These are phyloP conservation scores for Colletotrichum chlorophyti DNA, from an alignment of 2,329 filamentous ascomycete species.

Conservation along the genomic window DNA sequence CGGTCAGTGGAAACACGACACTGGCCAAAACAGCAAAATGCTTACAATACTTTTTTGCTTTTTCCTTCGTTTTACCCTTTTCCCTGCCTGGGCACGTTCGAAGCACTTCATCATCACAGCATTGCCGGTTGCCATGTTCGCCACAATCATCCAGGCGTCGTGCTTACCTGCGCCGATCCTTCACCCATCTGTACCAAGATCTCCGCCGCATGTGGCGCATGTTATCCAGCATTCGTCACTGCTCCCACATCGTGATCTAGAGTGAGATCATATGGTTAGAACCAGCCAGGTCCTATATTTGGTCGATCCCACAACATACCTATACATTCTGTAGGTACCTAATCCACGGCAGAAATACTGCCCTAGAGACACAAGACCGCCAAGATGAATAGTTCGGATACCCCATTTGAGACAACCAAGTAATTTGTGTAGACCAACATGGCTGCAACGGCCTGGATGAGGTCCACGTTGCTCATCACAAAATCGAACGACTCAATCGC, in stretches of 20 bases:
- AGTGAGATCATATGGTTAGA: constrained; percentile 13
- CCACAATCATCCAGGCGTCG: constrained; percentile 4
- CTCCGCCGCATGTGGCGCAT: constrained; percentile 2
- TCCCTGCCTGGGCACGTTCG: too few species aligned
- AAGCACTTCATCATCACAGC: too few species aligned
- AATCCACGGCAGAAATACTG: neutral
- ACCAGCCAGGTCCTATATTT: too few species aligned
- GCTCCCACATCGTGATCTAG: constrained; percentile 16
- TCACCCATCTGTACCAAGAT: constrained; percentile 15
- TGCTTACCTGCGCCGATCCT: constrained; percentile 20
- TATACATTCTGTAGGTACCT: neutral
- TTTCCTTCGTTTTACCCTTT: too few species aligned
- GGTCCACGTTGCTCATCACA: neutral
- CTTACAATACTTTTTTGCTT: too few species aligned
- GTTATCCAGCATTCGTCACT: constrained; percentile 13
- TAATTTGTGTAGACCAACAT: neutral
- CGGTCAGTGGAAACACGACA: too few species aligned
- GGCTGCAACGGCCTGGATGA: neutral
- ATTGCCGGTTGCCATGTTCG: constrained; percentile 11
- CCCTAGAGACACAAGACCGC: neutral
- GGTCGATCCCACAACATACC: neutral
- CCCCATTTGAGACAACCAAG: neutral
- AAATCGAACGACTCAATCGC: neutral
- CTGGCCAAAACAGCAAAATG: too few species aligned
- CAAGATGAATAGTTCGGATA: neutral